Evolutionary conservation across 2,329 filamentous ascomycete genomes (phyloP), one percentile per base, ranked within the genome.

Genomic region (Cyphellophora europaea): DNA sequence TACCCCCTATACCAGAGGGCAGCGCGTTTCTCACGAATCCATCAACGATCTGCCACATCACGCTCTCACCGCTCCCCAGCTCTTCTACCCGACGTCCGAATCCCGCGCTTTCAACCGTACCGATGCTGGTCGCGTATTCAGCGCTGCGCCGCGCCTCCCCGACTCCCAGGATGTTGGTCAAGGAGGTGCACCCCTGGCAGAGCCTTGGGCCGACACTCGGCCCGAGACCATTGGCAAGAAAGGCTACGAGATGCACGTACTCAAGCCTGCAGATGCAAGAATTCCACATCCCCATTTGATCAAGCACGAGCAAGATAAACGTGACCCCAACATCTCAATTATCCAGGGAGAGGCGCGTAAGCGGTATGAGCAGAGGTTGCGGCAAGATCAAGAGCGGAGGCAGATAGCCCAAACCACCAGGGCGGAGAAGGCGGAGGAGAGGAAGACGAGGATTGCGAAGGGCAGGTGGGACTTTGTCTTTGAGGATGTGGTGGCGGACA

Each of bases 41-140:
- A 77, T 79, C 52, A 79, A 79, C 49, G 76, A 79, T 49, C 66
- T 80, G 19, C 70, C 71, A 13, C 55, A 78, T 53, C 72, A 78
- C 52, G 63, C 69, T 3, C 58, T 69, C 41, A 66, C 67, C 36
- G 53, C 66, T 48, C 53, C 68, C 49, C 62, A 74, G 63, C 58
- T 79, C 35, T 80, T 79, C 58, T 71, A 75, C 38, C 76, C 76
- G 2, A 68, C 73, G 14, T 71, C 75, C 4, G 76, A 80, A 53
- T 79, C 75, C 1, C 69, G 75, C 4, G 64, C 66, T 14, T 79
- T 79, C 54, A 79, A 71, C n/a, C 73, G 76, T 49, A 65, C 63
- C n/a, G 76, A 79, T 46, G 76, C 76, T 3, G 76, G 71, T 12
- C 71, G 71, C 40, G 74, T 74, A 18, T 79, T 80, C 54, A 63